Conservation (phyloP, 2,329 filamentous ascomycete genomes). For the Fusarium pseudocircinatum region DNA sequence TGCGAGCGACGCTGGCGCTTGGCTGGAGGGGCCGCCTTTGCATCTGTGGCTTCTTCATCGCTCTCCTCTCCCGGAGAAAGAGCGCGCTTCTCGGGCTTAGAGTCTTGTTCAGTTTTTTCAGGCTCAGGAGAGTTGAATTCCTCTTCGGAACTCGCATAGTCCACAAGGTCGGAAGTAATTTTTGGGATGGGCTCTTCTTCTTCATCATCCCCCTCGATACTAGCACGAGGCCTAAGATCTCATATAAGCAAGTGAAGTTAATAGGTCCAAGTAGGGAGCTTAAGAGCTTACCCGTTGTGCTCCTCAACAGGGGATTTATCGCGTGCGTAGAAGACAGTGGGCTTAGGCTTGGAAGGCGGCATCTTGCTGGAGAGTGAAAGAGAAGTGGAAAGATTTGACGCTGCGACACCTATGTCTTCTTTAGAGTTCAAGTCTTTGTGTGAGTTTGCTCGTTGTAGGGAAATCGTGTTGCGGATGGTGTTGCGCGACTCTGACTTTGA, state of each 20-base stretch:
- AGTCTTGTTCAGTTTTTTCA: neutral
- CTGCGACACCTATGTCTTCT: neutral
- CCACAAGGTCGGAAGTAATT: constrained; percentile 15
- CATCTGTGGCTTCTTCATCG: neutral
- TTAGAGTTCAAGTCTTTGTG: too few species aligned
- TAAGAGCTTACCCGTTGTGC: constrained; percentile 14
- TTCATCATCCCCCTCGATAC: constrained; percentile 14
- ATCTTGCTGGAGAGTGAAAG: constrained; percentile 4
- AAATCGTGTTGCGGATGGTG: neutral
- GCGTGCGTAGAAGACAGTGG: constrained; percentile 38
- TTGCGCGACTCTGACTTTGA: neutral
- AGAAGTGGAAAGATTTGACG: neutral
- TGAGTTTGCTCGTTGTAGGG: neutral
- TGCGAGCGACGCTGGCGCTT: constrained; percentile 21
- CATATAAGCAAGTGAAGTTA: neutral
- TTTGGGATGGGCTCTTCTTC: constrained; percentile 6
- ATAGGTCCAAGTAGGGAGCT: too few species aligned
- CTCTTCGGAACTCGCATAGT: constrained; percentile 10
- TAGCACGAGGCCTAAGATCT: constrained; percentile 6
- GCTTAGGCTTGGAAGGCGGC: neutral
- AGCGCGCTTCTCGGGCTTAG: neutral
- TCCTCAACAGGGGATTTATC: constrained; percentile 24
- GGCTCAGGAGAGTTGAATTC: neutral
- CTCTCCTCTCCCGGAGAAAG: neutral
- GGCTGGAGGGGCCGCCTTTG: neutral